Evolutionary conservation across 345 rosid species (phyloP).

Genomic region (rapeseed (Brassica napus)): DNA sequence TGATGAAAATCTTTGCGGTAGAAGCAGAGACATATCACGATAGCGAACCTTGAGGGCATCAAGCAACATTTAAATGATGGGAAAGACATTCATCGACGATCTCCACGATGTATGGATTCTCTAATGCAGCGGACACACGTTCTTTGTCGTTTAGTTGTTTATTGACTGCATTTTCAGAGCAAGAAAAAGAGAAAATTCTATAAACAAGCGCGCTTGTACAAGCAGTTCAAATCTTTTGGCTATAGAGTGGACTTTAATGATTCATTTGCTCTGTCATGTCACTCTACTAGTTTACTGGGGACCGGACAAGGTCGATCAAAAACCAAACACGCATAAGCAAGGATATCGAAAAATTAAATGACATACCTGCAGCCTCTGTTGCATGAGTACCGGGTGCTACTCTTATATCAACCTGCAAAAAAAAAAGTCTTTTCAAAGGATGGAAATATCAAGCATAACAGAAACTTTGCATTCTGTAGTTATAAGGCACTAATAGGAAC

Average conservation of each 20-base stretch:
- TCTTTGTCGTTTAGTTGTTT: slow-evolving; percentile 94
- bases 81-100: slow-evolving; percentile 87
- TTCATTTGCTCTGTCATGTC: slow-evolving; percentile 1
- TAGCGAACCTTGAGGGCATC: slow-evolving; percentile 3
- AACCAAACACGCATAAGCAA: not conserved
- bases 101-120: slow-evolving; percentile 87
- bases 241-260: not conserved
- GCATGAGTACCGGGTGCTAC: slow-evolving; percentile 96
- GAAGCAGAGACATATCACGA: slow-evolving; percentile 3
- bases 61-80: slow-evolving; percentile 55
- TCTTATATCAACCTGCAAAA: slow-evolving; percentile 79
- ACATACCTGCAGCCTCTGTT: slow-evolving; percentile 83
- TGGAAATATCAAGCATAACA: not conserved
- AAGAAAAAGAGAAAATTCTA: not conserved
- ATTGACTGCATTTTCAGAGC: slow-evolving; percentile 62
- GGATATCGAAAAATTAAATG: not conserved
- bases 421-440: not conserved
- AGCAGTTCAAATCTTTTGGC: not conserved
- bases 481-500: not conserved
- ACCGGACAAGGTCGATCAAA: not conserved
- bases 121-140: slow-evolving; percentile 89
- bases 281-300: not conserved
- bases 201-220: not conserved
- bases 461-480: not conserved
- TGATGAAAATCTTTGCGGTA: not conserved